Evolutionary conservation across 2,329 filamentous ascomycete species (phyloP).

Genomic region (Orbilia oligospora): DNA sequence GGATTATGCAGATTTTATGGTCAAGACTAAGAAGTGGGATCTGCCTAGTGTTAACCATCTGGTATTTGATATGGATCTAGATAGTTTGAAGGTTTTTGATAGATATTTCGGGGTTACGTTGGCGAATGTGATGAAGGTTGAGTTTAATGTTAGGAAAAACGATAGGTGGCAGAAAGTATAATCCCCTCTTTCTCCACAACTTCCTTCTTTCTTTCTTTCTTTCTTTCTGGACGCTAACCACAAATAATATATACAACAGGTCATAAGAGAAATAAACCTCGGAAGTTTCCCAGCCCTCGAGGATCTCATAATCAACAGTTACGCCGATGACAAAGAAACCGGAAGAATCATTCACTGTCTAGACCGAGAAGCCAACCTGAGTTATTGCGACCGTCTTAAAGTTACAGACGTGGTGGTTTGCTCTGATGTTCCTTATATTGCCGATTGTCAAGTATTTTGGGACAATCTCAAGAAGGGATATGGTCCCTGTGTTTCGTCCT

Average conservation of each 20-base stretch:
- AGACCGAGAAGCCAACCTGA: not conserved
- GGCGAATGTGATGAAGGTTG: not conserved
- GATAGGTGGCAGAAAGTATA: not conserved
- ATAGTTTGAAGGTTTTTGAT: not conserved
- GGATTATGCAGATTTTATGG: not conserved
- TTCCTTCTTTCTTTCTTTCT: not conserved
- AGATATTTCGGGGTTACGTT: not conserved
- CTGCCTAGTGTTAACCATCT: not conserved
- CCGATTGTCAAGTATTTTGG: not conserved
- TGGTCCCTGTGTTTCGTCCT: not conserved
- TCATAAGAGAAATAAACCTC: not conserved
- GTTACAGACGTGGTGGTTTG: not conserved
- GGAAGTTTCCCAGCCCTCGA: not conserved
- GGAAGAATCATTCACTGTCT: not conserved
- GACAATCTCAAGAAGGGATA: not conserved
- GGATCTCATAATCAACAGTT: not conserved
- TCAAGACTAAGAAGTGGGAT: not conserved
- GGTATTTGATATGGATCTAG: not conserved
- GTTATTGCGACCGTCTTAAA: not conserved
- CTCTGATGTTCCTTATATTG: not conserved
- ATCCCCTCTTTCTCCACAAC: not conserved
- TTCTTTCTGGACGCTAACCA: not conserved
- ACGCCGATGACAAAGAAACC: not conserved
- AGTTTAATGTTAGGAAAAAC: not conserved
- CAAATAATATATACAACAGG: not conserved